phyloP scores from a whole-genome alignment of 805 yeast genomes.

The Wickerhamomyces sydowiorum region DNA sequence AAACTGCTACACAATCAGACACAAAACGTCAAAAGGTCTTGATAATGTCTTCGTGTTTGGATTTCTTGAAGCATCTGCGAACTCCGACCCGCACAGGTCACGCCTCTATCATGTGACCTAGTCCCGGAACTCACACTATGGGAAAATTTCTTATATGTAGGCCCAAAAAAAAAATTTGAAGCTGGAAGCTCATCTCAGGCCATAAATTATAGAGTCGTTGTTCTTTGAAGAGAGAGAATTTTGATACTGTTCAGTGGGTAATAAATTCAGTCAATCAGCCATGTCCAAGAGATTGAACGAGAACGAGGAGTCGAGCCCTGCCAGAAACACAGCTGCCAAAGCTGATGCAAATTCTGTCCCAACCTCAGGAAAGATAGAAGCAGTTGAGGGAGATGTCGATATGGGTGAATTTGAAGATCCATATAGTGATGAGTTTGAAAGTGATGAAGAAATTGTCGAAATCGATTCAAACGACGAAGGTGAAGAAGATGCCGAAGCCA shows the following conservation, averaged over 20 bases:
- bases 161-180: slow-evolving; percentile 1
- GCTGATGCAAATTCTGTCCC: slow-evolving; percentile 12
- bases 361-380: slow-evolving; percentile 22
- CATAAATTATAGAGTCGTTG: not conserved
- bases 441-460: slow-evolving; percentile 86
- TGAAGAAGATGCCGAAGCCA: slow-evolving; percentile 31
- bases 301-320: slow-evolving; percentile 3
- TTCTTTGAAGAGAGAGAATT: too few species aligned
- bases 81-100: not conserved
- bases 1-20: too few species aligned
- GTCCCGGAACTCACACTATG: not conserved
- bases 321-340: slow-evolving; percentile 22
- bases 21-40: not conserved
- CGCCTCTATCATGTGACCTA: not conserved
- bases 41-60: not conserved
- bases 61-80: not conserved
- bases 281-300: slow-evolving; percentile 26
- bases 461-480: slow-evolving; percentile 57
- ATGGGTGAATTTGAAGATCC: slow-evolving; percentile 87
- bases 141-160: too few species aligned
- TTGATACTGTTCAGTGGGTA: not conserved
- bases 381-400: slow-evolving; percentile 39
- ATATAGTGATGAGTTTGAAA: slow-evolving; percentile 87
- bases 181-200: not conserved
- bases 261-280: not conserved